Evolutionary conservation across 495 filamentous ascomycete genomes (phyloP).

Genomic region (Xylaria bambusicola): DNA sequence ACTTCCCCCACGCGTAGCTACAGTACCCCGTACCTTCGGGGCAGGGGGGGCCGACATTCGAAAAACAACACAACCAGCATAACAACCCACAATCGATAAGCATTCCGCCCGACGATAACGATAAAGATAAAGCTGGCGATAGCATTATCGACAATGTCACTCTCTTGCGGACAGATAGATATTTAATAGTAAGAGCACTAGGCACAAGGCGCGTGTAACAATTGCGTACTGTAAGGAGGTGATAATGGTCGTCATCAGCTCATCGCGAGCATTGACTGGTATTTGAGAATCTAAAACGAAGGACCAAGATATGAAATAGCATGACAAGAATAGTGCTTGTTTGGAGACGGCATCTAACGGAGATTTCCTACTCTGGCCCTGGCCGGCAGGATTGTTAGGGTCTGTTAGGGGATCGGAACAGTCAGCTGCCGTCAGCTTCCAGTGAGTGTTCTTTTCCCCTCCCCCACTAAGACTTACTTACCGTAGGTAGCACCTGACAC

Average conservation of each 20-base stretch:
- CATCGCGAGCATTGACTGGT: no score
- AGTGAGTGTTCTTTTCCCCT: not conserved
- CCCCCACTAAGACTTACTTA: not conserved
- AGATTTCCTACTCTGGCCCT: slow-evolving; percentile 17
- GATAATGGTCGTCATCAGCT: no score
- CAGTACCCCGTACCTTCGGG: no score
- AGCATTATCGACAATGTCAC: no score
- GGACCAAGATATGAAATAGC: not conserved
- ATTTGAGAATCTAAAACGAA: no score
- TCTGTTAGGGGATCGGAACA: not conserved
- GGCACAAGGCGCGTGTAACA: no score
- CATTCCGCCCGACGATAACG: not conserved
- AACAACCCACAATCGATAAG: slow-evolving; percentile 10
- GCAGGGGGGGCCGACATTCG: no score
- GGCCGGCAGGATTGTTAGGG: slow-evolving; percentile 5
- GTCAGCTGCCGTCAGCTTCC: slow-evolving; percentile 11
- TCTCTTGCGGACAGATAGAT: no score
- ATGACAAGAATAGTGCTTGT: not conserved
- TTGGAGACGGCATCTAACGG: slow-evolving; percentile 1
- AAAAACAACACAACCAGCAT: not conserved
- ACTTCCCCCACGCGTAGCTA: no score
- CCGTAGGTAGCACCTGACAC: no score
- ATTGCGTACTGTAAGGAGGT: no score
- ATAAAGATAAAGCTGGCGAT: not conserved
- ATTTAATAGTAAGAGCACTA: no score